Base-by-base conservation (phyloP, 2,329 filamentous ascomycete genomes). In the Diaporthe nobilis region DNA sequence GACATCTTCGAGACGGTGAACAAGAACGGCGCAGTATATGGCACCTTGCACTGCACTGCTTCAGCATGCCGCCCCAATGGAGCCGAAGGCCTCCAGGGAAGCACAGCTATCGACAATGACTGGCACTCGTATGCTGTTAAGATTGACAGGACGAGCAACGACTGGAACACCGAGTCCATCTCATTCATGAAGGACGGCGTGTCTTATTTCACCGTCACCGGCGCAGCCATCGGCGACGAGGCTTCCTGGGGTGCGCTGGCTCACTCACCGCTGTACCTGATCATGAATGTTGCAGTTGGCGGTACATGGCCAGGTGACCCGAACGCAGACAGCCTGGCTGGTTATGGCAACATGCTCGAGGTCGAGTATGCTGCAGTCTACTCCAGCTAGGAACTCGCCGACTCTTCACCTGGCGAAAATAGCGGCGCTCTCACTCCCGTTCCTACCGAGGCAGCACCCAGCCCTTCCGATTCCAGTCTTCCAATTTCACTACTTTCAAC, bases 1-100 rank as follows among this genome's bases (percentile, higher is more conserved):
- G 90, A 91, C 80, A 87, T 91, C 78, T 84, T 91, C 80, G 90
- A 91, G 84, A 87, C 86, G 74, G 82, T 90, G 79, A 89, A 90
- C 81, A 90, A 89, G 13, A 72, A 83, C 55, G 81, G 82, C 5
- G 84, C 82, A 1, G 89, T 82, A 15, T 86, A 87, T 72, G 89
- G 87, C 39, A 90, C 88, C 12, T 82, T 87, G 3, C 90, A 91
- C 83, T 91, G 89, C 82, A 87, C 88, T 34, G 76, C 77, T 28
- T 12, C 37, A 8, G 47, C 71, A 13, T 91, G 89, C 84, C 85
- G 87, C 61, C 87, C 88, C 2, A 80, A 72, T 34, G 90, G 89
- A 8, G 82, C 85, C 20, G 58, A 65, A n/a, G 82, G 83, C 20
- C 73, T 73, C 15, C 65, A 72, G 44, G 76, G 76, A 9, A 70